Evolutionary conservation across 108 stramenopile genomes (phyloP).

Genomic region (Skeletonema grethae): DNA sequence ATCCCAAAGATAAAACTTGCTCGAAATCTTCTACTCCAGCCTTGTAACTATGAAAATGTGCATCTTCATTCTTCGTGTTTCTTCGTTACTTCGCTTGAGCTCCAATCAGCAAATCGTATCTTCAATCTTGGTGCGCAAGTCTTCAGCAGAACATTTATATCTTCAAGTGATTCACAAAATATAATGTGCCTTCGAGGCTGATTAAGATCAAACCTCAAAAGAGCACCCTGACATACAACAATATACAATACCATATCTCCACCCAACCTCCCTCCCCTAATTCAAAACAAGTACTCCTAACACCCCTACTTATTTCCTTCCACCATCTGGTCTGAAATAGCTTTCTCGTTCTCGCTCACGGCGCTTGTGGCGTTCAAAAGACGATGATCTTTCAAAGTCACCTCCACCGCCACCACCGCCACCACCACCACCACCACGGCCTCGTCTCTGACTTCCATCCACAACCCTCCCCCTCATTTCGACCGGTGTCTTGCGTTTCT

Average conservation of each 20-base stretch:
- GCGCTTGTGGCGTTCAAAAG: slow-evolving; percentile 78
- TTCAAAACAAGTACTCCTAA: background rate
- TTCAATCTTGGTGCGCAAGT: slow-evolving; percentile 1
- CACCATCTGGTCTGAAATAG: slow-evolving; percentile 45
- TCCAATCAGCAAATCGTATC: background rate
- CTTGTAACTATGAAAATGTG: background rate
- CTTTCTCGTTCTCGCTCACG: slow-evolving; percentile 60
- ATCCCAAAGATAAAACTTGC: slow-evolving; percentile 16
- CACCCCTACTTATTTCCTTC: slow-evolving; percentile 5
- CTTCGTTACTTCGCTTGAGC: slow-evolving; percentile 14
- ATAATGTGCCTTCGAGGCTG: background rate
- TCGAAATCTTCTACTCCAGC: slow-evolving; percentile 11
- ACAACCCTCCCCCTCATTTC: slow-evolving; percentile 82
- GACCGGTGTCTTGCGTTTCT: slow-evolving; percentile 85
- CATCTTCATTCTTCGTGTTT: slow-evolving; percentile 13
- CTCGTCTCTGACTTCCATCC: slow-evolving; percentile 41
- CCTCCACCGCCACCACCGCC: slow-evolving; percentile 23
- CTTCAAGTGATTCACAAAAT: slow-evolving; percentile 1
- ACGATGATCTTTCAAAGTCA: slow-evolving; percentile 60
- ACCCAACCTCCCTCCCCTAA: background rate
- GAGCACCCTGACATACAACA: background rate
- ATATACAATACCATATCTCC: slow-evolving; percentile 11
- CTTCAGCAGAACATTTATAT: background rate
- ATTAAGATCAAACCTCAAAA: background rate
- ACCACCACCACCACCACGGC: slow-evolving; percentile 40